These are phyloP conservation scores for Moesziomyces parantarcticus DNA, from an alignment of 1,284 basidiomycete genomes.

Conservation along the genomic window DNA sequence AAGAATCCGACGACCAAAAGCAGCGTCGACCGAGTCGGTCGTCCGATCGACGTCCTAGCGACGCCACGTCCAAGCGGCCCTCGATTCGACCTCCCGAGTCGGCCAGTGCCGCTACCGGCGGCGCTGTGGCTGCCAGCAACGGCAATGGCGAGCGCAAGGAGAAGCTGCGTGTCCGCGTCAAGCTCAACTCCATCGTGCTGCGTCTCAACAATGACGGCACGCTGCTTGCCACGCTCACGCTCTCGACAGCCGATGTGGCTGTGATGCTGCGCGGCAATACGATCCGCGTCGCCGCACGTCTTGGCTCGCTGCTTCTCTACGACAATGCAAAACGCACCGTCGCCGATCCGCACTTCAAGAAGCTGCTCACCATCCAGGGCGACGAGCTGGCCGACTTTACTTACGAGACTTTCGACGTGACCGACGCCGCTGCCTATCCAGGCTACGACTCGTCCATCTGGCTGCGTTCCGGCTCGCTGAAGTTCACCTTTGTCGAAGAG, in stretches of 20 bases:
- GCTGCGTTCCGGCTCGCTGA: conserved; percentile 89
- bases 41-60: conserved; percentile 41
- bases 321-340: conserved; percentile 77
- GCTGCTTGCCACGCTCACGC: conserved; percentile 84
- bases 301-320: conserved; percentile 85
- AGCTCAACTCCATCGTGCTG: conserved; percentile 86
- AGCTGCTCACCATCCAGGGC: conserved; percentile 92
- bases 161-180: conserved; percentile 85
- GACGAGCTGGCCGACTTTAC: conserved; percentile 93
- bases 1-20: conserved; percentile 14
- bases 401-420: conserved; percentile 88
- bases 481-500: conserved; percentile 86
- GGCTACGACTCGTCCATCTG: conserved; percentile 88
- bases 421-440: conserved; percentile 74
- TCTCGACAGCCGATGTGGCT: conserved; percentile 90
- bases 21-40: conserved; percentile 38
- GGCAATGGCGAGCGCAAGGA: conserved; percentile 65
- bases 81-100: conserved; percentile 35
- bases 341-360: conserved; percentile 77
- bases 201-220: conserved; percentile 81
- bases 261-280: conserved; percentile 81
- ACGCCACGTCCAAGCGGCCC: conserved; percentile 27
- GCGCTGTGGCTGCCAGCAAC: conserved; percentile 18
- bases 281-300: conserved; percentile 81
- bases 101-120: conserved; percentile 5